Percentiles rank a stretch among this genome's conserved stretches.
Evolutionary conservation across 176 grass and related monocot species (phyloP).

Genomic region (Typha latifolia): DNA sequence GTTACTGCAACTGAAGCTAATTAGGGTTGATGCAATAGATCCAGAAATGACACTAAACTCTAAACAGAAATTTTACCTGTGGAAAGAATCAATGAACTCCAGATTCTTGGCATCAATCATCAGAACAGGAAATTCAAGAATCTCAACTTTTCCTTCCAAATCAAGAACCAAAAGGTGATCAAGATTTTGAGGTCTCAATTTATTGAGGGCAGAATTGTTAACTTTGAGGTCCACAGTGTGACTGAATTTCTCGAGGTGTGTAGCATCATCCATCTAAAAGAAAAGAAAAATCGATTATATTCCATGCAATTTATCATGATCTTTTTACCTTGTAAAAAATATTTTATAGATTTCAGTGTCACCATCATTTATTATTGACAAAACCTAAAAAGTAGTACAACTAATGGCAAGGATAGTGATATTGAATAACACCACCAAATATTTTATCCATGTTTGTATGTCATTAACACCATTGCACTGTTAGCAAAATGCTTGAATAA

Average conservation of each 20-base stretch:
- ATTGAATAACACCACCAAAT: too few relatives aligned
- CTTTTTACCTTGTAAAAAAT: background rate
- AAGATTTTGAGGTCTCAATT: slow-evolving; percentile 51
- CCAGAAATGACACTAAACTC: slow-evolving; percentile 2
- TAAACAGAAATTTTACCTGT: slow-evolving; percentile 53
- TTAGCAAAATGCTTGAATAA: too few relatives aligned
- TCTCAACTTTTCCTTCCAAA: slow-evolving; percentile 92
- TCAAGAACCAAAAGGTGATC: slow-evolving; percentile 90
- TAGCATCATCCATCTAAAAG: slow-evolving; percentile 58
- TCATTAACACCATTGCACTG: too few relatives aligned
- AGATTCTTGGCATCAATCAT: slow-evolving; percentile 73
- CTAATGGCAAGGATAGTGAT: too few relatives aligned
- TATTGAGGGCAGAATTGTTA: slow-evolving; percentile 27
- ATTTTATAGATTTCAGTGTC: background rate
- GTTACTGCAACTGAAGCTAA: too few relatives aligned
- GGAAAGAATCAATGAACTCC: slow-evolving; percentile 78
- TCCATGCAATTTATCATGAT: slow-evolving; percentile 2
- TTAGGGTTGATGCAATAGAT: background rate
- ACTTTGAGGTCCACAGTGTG: slow-evolving; percentile 58
- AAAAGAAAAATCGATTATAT: slow-evolving; percentile 18
- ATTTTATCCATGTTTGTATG: too few relatives aligned
- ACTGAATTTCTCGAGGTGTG: slow-evolving; percentile 73
- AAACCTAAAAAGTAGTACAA: too few relatives aligned
- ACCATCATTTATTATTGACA: background rate
- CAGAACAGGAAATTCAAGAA: slow-evolving; percentile 83